Base-by-base conservation (phyloP, 2,329 filamentous ascomycete species). In the Diaporthe vexans region DNA sequence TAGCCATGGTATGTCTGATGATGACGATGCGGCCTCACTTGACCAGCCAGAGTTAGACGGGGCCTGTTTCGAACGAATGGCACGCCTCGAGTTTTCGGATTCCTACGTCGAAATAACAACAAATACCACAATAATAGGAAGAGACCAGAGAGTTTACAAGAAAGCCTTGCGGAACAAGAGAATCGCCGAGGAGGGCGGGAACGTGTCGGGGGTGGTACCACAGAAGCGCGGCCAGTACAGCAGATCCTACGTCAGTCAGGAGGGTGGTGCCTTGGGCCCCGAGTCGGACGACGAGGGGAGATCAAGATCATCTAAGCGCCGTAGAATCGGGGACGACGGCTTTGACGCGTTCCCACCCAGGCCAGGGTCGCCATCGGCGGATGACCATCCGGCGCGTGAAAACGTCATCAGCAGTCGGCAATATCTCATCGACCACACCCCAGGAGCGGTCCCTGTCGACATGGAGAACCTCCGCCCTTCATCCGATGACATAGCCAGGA, bases 221-320 rank as follows among this genome's bases (percentile, higher is more conserved):
- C 24, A 48, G 89, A 76, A 84, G 86, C 76, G 85, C 4, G 57
- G 85, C 77, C 90, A 90, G 76, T 90, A 89, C 79, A 89, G 87
- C 83, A 90, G 90, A 84, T 90, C 91, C 69, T 92, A 92, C 78
- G 89, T 93, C 80, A 93, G 91, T 81, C 91, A 93, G 78, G 90
- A 91, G 79, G 92, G 91, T 78, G 92, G 92, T 72, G 93, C 94
- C 84, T 84, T 94, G 58, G 91, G 90, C 0, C 90, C 90, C 4
- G 88, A 90, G 79, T 90, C 89, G 9, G 89, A 91, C 73, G 87
- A 86, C 58, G 90, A 91, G 63, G 85, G 85, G 43, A 84, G 84
- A 73, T 82, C 81, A 4, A 84, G 85, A n/a, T 86, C 85, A 15
- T 77, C 82, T 29, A 89, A 87, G 79, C 84, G 87, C 54, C 85